A percentile compares a stretch with the other conserved stretches of the same genome.
phyloP scores from a whole-genome alignment of 208 protist species.

The Wallacemonas sp. region DNA sequence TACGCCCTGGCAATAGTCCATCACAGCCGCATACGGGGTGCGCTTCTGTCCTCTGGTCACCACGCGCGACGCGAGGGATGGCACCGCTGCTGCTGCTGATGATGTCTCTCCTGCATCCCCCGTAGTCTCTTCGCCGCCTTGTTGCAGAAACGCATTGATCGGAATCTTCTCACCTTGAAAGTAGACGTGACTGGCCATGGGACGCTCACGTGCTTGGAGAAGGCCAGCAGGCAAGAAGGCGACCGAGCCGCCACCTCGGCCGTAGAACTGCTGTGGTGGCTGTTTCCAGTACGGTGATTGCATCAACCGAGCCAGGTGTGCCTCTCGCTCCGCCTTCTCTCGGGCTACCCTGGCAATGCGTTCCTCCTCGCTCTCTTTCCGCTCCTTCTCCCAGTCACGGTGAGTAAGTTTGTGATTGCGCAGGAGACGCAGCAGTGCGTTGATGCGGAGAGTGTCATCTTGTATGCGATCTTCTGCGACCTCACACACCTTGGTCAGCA shows the following conservation, averaged over 20 bases:
- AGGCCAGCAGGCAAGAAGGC: slow-evolving; percentile 7
- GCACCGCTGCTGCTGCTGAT: background rate
- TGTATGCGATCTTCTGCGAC: slow-evolving; percentile 27
- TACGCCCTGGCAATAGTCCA: slow-evolving; percentile 71
- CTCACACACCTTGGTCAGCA: slow-evolving; percentile 10
- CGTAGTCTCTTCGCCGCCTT: background rate
- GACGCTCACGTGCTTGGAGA: background rate
- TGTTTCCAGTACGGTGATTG: slow-evolving; percentile 9
- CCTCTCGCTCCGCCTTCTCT: slow-evolving; percentile 14
- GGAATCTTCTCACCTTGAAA: slow-evolving; percentile 43
- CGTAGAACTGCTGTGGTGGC: slow-evolving; percentile 4
- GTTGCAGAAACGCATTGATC: slow-evolving; percentile 19
- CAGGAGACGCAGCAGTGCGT: slow-evolving; percentile 35
- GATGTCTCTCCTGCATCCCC: background rate
- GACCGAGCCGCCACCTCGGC: background rate
- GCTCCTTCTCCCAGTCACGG: slow-evolving; percentile 7
- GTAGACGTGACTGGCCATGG: slow-evolving; percentile 27
- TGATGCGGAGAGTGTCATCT: slow-evolving; percentile 26
- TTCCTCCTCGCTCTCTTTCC: slow-evolving; percentile 13
- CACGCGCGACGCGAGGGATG: background rate
- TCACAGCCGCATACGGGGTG: slow-evolving; percentile 49
- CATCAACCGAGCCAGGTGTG: background rate
- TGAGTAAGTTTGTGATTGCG: slow-evolving; percentile 3
- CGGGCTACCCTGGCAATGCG: slow-evolving; percentile 1
- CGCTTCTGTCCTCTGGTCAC: slow-evolving; percentile 13